Percentiles rank a stretch among this genome's conserved stretches.
These are phyloP conservation scores for Casaregolazyma lundiana DNA, from an alignment of 1,139 yeast species.

Conservation along the genomic window DNA sequence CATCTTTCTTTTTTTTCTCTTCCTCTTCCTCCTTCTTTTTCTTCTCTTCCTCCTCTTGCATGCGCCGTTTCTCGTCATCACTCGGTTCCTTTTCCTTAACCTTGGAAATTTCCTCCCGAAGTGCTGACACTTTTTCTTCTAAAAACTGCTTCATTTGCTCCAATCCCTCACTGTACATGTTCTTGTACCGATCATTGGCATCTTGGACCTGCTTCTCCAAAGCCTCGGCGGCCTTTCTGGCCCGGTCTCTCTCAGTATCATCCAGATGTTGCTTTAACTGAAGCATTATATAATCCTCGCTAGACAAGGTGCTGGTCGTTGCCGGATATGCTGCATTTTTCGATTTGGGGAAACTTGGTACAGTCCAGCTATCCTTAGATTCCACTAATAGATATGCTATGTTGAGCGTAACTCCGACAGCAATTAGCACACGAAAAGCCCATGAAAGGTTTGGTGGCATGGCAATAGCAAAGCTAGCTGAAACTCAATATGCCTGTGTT, in stretches of 20 bases:
- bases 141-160: neutral
- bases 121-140: neutral
- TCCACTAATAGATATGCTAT: conserved; percentile 9
- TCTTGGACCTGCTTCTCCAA: neutral
- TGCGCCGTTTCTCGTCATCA: neutral
- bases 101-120: neutral
- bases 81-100: neutral
- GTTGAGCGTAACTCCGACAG: conserved; percentile 11
- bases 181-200: neutral
- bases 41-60: conserved; percentile 3
- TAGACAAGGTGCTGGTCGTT: neutral
- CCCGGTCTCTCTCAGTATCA: conserved; percentile 1
- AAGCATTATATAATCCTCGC: conserved; percentile 2
- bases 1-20: neutral
- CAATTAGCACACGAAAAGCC: conserved; percentile 10
- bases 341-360: neutral
- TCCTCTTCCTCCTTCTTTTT: neutral
- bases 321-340: conserved; percentile 6
- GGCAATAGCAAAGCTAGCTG: neutral
- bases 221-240: conserved; percentile 1
- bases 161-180: neutral
- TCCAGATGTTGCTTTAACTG: neutral
- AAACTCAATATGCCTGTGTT: neutral
- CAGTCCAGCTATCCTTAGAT: neutral
- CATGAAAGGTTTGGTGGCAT: conserved; percentile 12